Percentiles rank a stretch among this genome's conserved stretches.
These are phyloP conservation scores for Casuarina cunninghamiana DNA, from an alignment of 306 rosid genomes.

Conservation along the genomic window DNA sequence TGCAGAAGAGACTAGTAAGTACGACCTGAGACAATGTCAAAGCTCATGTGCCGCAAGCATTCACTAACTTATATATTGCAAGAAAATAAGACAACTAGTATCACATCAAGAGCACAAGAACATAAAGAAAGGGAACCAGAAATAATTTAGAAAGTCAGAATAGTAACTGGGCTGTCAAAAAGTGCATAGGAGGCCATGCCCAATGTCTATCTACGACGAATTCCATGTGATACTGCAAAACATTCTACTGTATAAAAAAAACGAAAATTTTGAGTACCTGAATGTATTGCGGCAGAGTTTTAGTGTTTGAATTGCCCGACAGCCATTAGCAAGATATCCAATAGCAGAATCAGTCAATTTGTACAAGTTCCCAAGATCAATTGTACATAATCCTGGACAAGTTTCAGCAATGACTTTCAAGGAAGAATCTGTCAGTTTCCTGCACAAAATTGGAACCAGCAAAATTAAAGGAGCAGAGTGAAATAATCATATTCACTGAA, in stretches of 20 bases:
- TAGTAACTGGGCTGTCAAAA: not conserved
- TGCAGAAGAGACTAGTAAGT: conserved; percentile 17
- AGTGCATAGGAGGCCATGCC: not conserved
- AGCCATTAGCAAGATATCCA: conserved; percentile 64
- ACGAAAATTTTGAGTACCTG: conserved; percentile 49
- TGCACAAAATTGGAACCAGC: conserved; percentile 39
- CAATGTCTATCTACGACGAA: conserved; percentile 19
- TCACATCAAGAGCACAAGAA: conserved; percentile 1
- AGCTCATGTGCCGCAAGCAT: conserved; percentile 3
- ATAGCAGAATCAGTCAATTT: conserved; percentile 65
- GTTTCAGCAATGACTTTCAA: conserved; percentile 58
- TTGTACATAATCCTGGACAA: conserved; percentile 50
- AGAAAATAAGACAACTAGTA: not conserved
- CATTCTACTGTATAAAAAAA: not conserved
- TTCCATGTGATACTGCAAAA: not conserved
- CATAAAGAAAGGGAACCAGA: not conserved
- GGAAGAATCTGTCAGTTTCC: conserved; percentile 75
- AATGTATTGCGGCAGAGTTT: conserved; percentile 59
- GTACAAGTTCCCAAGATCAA: conserved; percentile 56
- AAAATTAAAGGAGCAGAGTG: conserved; percentile 16
- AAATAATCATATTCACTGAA: conserved; percentile 8
- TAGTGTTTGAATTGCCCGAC: conserved; percentile 52
- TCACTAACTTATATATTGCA: not conserved
- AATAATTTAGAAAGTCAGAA: not conserved
- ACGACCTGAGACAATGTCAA: conserved; percentile 8